phyloP scores from a whole-genome alignment of 2,329 filamentous ascomycete genomes.

The Xylaria sp. region DNA sequence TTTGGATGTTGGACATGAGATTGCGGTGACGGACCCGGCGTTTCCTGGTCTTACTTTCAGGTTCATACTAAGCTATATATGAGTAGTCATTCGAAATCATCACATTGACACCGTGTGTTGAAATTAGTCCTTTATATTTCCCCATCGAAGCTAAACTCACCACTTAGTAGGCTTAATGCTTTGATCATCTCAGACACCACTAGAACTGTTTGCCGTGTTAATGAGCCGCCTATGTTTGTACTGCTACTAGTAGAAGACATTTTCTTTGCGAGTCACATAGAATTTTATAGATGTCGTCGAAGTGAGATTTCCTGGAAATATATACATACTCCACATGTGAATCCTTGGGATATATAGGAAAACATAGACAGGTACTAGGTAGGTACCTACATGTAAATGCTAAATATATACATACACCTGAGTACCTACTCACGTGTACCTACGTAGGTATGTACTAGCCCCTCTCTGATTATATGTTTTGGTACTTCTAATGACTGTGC shows the following conservation, averaged over 20 bases:
- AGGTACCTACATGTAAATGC: background rate
- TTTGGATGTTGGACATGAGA: constrained; percentile 82
- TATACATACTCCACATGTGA: background rate
- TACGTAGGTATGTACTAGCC: background rate
- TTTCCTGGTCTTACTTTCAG: constrained; percentile 78
- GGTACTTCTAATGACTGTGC: background rate
- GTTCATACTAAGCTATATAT: constrained; percentile 62
- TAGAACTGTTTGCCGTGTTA: background rate
- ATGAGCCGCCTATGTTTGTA: background rate
- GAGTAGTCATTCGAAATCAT: constrained; percentile 13
- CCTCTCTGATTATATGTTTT: no score
- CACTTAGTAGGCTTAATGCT: background rate
- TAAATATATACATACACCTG: background rate
- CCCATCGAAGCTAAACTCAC: background rate
- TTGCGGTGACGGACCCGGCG: constrained; percentile 92
- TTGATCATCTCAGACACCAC: background rate
- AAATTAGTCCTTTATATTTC: background rate
- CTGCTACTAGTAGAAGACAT: background rate
- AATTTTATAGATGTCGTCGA: background rate
- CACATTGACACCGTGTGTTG: constrained; percentile 3
- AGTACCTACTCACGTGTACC: background rate
- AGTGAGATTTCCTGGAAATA: background rate
- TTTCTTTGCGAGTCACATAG: background rate
- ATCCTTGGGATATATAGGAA: background rate
- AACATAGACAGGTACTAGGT: background rate